These are phyloP conservation scores for Leccinum huronense DNA, from an alignment of 1,284 basidiomycete species.

Conservation along the genomic window DNA sequence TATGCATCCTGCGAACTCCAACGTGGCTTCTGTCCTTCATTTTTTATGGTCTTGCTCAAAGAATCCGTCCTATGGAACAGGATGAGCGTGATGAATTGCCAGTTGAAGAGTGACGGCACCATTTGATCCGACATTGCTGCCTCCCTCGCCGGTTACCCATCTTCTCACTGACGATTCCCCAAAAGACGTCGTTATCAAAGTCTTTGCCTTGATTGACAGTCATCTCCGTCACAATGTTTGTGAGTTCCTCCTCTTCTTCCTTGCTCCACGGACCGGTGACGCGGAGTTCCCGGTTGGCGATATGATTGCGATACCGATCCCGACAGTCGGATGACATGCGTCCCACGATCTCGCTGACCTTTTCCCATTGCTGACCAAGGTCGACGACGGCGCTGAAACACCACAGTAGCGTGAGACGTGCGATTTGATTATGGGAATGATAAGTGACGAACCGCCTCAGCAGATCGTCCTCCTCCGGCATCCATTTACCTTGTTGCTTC, in stretches of 20 bases:
- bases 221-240: slow-evolving; percentile 68
- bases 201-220: slow-evolving; percentile 65
- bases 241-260: slow-evolving; percentile 72
- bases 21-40: slow-evolving; percentile 62
- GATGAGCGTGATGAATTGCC: slow-evolving; percentile 4
- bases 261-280: slow-evolving; percentile 64
- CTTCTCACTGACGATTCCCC: slow-evolving; percentile 68
- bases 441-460: slow-evolving; percentile 53
- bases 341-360: slow-evolving; percentile 63
- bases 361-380: slow-evolving; percentile 78
- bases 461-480: slow-evolving; percentile 60
- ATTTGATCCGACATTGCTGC: slow-evolving; percentile 84
- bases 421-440: slow-evolving; percentile 2
- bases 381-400: slow-evolving; percentile 59
- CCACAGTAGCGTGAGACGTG: slow-evolving; percentile 8
- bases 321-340: slow-evolving; percentile 77
- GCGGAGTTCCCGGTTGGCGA: slow-evolving; percentile 58
- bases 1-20: slow-evolving; percentile 75
- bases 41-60: slow-evolving; percentile 68
- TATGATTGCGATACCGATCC: slow-evolving; percentile 79
- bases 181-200: slow-evolving; percentile 76
- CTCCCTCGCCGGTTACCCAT: slow-evolving; percentile 74
- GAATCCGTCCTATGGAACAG: slow-evolving; percentile 62
- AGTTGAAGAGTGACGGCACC: slow-evolving; percentile 41
- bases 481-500: slow-evolving; percentile 70